Evolutionary conservation across 2,329 filamentous ascomycete species (phyloP).

Genomic region (Aspergillus novoparasiticus): DNA sequence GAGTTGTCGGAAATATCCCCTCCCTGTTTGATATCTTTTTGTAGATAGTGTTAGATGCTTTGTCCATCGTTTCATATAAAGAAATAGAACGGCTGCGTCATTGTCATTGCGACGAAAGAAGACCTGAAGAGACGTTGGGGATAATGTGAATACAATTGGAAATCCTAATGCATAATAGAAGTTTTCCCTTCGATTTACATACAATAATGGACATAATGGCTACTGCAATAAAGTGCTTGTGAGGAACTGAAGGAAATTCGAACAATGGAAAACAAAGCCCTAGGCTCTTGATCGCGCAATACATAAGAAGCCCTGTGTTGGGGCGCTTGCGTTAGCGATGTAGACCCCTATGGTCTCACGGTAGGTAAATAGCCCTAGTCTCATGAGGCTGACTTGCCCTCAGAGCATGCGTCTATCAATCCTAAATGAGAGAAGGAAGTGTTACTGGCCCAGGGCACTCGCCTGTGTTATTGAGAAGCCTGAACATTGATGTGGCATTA

Average conservation of each 20-base stretch:
- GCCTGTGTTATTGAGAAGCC: too few relatives aligned
- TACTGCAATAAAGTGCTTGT: not conserved
- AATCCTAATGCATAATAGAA: not conserved
- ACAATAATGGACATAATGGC: not conserved
- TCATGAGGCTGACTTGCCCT: not conserved
- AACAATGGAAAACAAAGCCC: not conserved
- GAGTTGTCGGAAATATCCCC: not conserved
- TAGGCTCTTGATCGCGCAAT: not conserved
- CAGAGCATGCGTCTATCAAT: not conserved
- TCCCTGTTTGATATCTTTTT: not conserved
- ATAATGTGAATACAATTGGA: too few relatives aligned
- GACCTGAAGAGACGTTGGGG: not conserved
- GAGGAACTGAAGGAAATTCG: not conserved
- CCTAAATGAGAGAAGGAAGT: not conserved
- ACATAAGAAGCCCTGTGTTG: not conserved
- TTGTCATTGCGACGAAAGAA: not conserved
- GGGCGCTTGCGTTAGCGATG: not conserved
- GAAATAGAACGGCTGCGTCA: not conserved
- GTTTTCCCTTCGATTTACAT: not conserved
- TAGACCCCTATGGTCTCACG: not conserved
- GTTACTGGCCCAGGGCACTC: not conserved
- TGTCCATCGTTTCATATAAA: not conserved
- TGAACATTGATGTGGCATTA: not conserved
- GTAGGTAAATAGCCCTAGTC: not conserved
- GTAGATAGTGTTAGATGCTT: constrained; percentile 1